These are phyloP conservation scores for Phialocephala sp. DNA, from an alignment of 2,329 filamentous ascomycete genomes.

Conservation along the genomic window DNA sequence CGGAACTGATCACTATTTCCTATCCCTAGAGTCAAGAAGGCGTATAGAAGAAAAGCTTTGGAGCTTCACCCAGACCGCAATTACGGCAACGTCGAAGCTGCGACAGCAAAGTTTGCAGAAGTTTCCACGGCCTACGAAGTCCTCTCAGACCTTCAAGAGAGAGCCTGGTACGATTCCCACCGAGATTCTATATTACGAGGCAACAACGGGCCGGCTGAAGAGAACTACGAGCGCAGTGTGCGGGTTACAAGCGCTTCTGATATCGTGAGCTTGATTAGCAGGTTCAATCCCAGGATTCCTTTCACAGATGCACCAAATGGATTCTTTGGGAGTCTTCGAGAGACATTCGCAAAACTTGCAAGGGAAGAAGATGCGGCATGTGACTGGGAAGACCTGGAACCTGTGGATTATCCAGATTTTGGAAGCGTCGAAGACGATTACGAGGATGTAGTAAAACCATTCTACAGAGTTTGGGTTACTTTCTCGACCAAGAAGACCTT, in stretches of 20 bases:
- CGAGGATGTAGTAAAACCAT: conserved; percentile 76
- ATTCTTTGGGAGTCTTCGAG: conserved; percentile 81
- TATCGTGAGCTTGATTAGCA: conserved; percentile 77
- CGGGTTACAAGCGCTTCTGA: conserved; percentile 81
- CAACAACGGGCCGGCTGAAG: conserved; percentile 46
- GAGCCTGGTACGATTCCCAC: conserved; percentile 97
- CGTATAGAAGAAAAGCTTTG: conserved; percentile 87
- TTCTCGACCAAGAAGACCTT: conserved; percentile 89
- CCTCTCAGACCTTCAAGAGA: conserved; percentile 93
- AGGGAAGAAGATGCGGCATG: conserved; percentile 80
- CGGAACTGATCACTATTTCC: neutral
- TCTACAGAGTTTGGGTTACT: conserved; percentile 80
- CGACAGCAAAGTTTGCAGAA: conserved; percentile 87
- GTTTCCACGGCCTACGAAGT: conserved; percentile 93
- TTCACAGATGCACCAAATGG: conserved; percentile 81
- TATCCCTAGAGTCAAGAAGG: conserved; percentile 78
- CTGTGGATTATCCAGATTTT: conserved; percentile 79
- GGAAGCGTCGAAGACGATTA: conserved; percentile 77
- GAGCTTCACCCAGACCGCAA: conserved; percentile 97
- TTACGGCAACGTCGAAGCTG: conserved; percentile 80
- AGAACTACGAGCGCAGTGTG: conserved; percentile 69
- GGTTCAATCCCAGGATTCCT: conserved; percentile 77
- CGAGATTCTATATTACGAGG: conserved; percentile 78
- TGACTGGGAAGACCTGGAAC: conserved; percentile 66
- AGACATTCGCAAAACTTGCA: conserved; percentile 80